Conservation (phyloP, 805 yeast genomes). For the Teunomyces funiuensis region DNA sequence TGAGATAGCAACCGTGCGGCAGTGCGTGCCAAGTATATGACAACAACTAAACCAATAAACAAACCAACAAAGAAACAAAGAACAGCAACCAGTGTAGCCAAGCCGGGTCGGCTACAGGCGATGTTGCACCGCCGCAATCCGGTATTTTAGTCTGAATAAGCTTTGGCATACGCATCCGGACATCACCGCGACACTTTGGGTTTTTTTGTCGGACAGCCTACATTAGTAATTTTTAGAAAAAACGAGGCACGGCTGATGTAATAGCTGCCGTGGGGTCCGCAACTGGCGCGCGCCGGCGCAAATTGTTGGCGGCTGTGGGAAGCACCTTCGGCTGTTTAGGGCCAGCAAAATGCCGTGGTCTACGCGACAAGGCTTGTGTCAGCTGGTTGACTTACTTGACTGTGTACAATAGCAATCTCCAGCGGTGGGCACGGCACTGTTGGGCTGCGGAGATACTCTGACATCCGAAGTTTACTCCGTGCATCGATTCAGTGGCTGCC, state of each 20-base stretch:
- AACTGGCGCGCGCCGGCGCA: background rate
- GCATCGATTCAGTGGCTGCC: background rate
- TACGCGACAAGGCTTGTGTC: too few species aligned
- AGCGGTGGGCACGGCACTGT: background rate
- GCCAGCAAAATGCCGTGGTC: too few species aligned
- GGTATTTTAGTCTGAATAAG: background rate
- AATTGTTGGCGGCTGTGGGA: background rate
- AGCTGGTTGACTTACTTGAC: too few species aligned
- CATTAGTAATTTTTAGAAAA: slow-evolving; percentile 1
- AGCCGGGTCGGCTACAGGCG: too few species aligned
- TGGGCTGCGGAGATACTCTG: background rate
- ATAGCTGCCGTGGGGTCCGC: slow-evolving; percentile 5
- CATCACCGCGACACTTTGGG: background rate
- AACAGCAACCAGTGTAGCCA: too few species aligned
- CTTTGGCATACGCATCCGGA: background rate
- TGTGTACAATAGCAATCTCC: too few species aligned
- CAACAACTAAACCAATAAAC: too few species aligned
- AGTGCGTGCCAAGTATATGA: too few species aligned
- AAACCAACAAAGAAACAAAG: too few species aligned
- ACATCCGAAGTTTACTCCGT: background rate
- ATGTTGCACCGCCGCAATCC: background rate
- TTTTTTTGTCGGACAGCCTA: background rate
- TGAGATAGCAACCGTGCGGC: too few species aligned
- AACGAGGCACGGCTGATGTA: slow-evolving; percentile 5
- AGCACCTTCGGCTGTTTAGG: too few species aligned